A percentile compares a stretch with the other conserved stretches of the same genome.
Conservation (phyloP, 2,329 filamentous ascomycete species). For the Aaosphaeria arxii region DNA sequence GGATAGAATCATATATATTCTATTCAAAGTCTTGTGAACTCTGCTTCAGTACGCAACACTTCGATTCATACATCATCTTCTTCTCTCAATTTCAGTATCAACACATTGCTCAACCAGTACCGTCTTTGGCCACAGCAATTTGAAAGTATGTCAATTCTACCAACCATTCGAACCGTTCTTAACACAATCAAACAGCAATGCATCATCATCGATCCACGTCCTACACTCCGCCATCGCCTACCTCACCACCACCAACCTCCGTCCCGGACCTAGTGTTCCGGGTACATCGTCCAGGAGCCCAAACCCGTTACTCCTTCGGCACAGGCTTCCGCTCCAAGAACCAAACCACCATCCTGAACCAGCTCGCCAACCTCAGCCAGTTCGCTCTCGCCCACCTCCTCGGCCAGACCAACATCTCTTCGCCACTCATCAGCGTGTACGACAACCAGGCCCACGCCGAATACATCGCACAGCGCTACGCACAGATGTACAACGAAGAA, state of each 20-base stretch:
- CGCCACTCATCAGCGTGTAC: conserved; percentile 34
- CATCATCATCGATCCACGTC: not conserved
- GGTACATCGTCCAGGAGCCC: conserved; percentile 22
- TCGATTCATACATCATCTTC: no score
- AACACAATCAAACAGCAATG: not conserved
- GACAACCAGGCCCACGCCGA: conserved; percentile 24
- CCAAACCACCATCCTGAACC: conserved; percentile 32
- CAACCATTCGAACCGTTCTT: no score
- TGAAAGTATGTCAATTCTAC: no score
- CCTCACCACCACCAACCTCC: conserved; percentile 13
- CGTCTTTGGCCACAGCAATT: no score
- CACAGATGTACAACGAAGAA: conserved; percentile 18
- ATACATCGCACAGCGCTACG: conserved; percentile 18
- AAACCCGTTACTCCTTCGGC: conserved; percentile 29
- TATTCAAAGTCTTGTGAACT: no score
- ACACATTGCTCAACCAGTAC: no score
- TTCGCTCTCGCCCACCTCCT: conserved; percentile 6
- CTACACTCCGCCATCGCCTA: not conserved
- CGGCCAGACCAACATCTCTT: conserved; percentile 31
- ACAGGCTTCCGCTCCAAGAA: conserved; percentile 33
- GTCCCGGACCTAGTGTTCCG: conserved; percentile 30
- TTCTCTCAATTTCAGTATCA: no score
- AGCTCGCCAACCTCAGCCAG: conserved; percentile 1
- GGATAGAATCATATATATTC: no score
- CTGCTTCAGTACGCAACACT: no score